Evolutionary conservation across 805 yeast species (phyloP).

Genomic region (Saturnispora saitoi): DNA sequence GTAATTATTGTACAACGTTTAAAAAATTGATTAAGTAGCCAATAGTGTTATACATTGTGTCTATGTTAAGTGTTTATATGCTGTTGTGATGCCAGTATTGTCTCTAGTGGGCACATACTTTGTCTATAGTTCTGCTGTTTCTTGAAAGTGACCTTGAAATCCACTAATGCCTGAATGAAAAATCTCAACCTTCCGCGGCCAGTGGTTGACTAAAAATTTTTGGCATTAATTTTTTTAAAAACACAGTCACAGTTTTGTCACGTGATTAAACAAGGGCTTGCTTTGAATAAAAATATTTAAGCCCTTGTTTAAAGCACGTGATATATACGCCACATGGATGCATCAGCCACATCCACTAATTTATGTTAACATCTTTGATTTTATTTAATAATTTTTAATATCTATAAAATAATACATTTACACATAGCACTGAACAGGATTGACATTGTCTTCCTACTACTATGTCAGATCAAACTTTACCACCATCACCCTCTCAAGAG

Average conservation of each 20-base stretch:
- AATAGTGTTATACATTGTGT: too few species aligned
- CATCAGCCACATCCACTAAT: too few species aligned
- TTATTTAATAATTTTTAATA: too few species aligned
- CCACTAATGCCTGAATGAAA: constrained; percentile 1
- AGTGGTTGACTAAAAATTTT: neutral
- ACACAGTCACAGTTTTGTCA: neutral
- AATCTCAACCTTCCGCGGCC: constrained; percentile 1
- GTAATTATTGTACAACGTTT: too few species aligned
- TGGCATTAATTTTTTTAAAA: neutral
- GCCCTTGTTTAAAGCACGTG: constrained; percentile 3
- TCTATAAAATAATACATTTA: too few species aligned
- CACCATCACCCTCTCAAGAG: constrained; percentile 2
- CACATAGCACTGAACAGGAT: too few species aligned
- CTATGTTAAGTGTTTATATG: too few species aligned
- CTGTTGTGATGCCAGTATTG: too few species aligned
- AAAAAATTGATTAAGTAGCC: too few species aligned
- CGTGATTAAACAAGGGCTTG: neutral
- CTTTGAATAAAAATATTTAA: neutral
- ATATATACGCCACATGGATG: neutral
- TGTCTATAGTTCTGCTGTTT: constrained; percentile 2
- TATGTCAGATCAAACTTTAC: neutral
- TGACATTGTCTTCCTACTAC: neutral
- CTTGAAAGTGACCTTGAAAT: neutral
- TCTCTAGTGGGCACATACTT: neutral
- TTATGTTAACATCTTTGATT: too few species aligned